A percentile compares a stretch with the other conserved stretches of the same genome.
phyloP scores from a whole-genome alignment of 345 rosid genomes.

The Pugionium dolabratum region DNA sequence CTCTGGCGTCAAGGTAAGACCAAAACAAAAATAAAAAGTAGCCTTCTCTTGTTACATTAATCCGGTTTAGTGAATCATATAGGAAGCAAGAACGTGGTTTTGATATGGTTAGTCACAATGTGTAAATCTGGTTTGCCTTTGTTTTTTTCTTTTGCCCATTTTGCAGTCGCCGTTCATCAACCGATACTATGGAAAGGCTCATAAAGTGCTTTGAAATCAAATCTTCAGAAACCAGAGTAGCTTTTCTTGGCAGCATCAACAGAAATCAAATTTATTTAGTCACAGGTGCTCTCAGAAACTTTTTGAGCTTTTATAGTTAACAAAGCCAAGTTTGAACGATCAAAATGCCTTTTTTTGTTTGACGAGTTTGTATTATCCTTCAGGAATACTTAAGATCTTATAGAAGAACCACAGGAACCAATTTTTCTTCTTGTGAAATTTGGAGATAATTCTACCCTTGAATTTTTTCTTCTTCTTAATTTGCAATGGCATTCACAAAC shows the following conservation, averaged over 20 bases:
- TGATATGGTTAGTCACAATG: constrained; percentile 3
- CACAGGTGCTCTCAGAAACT: constrained; percentile 38
- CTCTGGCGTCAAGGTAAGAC: constrained; percentile 64
- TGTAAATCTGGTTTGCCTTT: background rate
- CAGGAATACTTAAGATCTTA: constrained; percentile 20
- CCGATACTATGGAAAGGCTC: constrained; percentile 88
- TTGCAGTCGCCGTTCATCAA: constrained; percentile 80
- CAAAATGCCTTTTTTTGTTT: constrained; percentile 7
- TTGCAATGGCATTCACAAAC: background rate
- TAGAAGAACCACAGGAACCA: constrained; percentile 18
- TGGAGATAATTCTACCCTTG: constrained; percentile 3
- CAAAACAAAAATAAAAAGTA: background rate
- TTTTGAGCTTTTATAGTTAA: constrained; percentile 26
- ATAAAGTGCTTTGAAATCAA: constrained; percentile 57
- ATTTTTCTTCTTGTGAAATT: constrained; percentile 19
- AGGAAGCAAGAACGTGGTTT: background rate
- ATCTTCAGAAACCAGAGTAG: constrained; percentile 13
- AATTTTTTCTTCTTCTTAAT: background rate
- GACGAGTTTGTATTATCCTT: constrained; percentile 32
- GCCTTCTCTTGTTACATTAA: background rate
- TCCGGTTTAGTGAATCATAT: background rate
- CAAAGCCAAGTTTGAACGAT: constrained; percentile 1
- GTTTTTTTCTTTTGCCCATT: background rate
- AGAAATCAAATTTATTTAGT: constrained; percentile 9
- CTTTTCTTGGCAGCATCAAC: constrained; percentile 30